Percentiles rank a stretch among this genome's conserved stretches.
Conservation (phyloP, 495 filamentous ascomycete species). For the Cladorrhinum samala region DNA sequence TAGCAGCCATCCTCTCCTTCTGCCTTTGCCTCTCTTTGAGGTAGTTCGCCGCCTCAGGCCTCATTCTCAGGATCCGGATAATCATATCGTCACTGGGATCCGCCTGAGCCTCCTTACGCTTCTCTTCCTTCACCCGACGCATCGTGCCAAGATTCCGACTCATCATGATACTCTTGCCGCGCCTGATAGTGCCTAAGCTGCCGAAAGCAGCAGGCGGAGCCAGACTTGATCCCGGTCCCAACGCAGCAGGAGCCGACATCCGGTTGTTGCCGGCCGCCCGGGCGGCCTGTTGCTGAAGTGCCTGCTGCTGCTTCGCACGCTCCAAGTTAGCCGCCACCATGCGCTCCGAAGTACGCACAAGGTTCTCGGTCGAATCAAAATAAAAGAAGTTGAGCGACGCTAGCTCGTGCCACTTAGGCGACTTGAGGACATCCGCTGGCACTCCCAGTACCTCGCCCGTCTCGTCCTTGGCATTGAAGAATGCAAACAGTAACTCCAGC, state of each 20-base stretch:
- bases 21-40: slow-evolving; percentile 86
- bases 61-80: slow-evolving; percentile 88
- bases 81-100: slow-evolving; percentile 99
- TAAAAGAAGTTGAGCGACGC: slow-evolving; percentile 97
- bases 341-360: slow-evolving; percentile 86
- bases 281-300: slow-evolving; percentile 21
- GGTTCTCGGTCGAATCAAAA: slow-evolving; percentile 83
- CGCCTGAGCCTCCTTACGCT: slow-evolving; percentile 88
- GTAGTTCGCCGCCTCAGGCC: slow-evolving; percentile 87
- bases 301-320: slow-evolving; percentile 58
- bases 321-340: slow-evolving; percentile 89
- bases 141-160: slow-evolving; percentile 93
- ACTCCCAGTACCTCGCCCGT: slow-evolving; percentile 84
- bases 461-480: slow-evolving; percentile 91
- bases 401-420: slow-evolving; percentile 96
- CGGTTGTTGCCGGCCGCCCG: slow-evolving; percentile 50
- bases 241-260: slow-evolving; percentile 61
- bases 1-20: slow-evolving; percentile 85
- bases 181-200: slow-evolving; percentile 64
- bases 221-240: slow-evolving; percentile 33
- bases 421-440: slow-evolving; percentile 83
- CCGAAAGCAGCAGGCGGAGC: slow-evolving; percentile 41
- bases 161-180: slow-evolving; percentile 92
- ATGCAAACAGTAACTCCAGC: slow-evolving; percentile 85
- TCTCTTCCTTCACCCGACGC: slow-evolving; percentile 91